Evolutionary conservation across 495 filamentous ascomycete species (phyloP).

Genomic region (Podospora pseudopauciseta): DNA sequence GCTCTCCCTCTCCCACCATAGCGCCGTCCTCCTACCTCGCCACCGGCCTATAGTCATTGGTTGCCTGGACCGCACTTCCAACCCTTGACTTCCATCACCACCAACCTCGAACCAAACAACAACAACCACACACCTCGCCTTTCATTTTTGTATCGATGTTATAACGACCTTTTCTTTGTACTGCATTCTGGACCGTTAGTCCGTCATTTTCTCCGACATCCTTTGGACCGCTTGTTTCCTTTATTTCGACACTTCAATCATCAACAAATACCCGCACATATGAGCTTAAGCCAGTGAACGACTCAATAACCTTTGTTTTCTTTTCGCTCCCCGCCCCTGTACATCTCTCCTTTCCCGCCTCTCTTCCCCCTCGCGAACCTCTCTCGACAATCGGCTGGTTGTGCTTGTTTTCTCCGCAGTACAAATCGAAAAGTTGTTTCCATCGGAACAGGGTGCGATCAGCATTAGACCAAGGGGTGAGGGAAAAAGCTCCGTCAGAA

Average conservation of each 20-base stretch:
- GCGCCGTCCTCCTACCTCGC: not conserved
- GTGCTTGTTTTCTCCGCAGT: conserved; percentile 36
- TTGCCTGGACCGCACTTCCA: conserved; percentile 13
- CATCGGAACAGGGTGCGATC: conserved; percentile 32
- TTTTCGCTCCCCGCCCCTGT: conserved; percentile 44
- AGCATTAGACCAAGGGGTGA: conserved; percentile 40
- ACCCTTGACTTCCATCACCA: conserved; percentile 13
- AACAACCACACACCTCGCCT: conserved; percentile 40
- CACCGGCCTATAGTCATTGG: conserved; percentile 2
- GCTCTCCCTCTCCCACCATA: not conserved
- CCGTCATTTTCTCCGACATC: conserved; percentile 45
- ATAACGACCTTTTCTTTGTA: conserved; percentile 58
- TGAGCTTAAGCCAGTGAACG: conserved; percentile 63
- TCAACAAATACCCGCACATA: conserved; percentile 54
- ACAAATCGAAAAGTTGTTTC: conserved; percentile 41
- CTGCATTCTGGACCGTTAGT: conserved; percentile 49
- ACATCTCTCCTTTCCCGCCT: conserved; percentile 36
- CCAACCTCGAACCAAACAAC: conserved; percentile 18
- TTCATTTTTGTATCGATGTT: conserved; percentile 57
- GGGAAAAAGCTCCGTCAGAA: conserved; percentile 31
- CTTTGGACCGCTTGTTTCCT: conserved; percentile 37
- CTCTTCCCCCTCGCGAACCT: conserved; percentile 29
- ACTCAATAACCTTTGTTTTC: conserved; percentile 53
- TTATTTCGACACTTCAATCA: conserved; percentile 46
- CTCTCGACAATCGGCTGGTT: conserved; percentile 7